Base-by-base conservation (phyloP, 768 basidiomycete genomes). In the Tylopilus felleus region DNA sequence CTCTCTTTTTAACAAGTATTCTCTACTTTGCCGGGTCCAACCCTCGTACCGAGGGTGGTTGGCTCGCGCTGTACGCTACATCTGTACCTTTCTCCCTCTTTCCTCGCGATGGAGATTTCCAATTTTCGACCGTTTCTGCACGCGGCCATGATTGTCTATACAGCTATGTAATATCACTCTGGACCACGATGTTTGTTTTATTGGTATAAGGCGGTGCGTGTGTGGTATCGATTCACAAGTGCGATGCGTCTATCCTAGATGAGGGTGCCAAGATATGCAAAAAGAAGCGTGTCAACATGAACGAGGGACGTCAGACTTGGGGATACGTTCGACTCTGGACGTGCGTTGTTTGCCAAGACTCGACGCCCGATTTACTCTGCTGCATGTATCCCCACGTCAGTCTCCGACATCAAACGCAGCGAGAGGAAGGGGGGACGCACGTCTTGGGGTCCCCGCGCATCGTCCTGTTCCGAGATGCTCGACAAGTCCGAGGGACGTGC, bases 151-250 rank as follows among this genome's bases (percentile, higher is more conserved):
- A 55, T 57, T 65, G 60, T 53, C 13, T 56, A 65, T 63, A 58
- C 29, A 56, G 35, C 44, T 7, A 45, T 67, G 66, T 66, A 66
- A 65, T 67, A 63, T 63, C 53, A 58, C 42, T 46, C 43, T 55
- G 49, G 49, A 62, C 47, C 19, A 52, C 38, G 27, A n/a, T 12
- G 6, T n/a, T 38, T 38, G 7, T 19, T 38, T 7, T 53, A 63
- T 40, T 13, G 16, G 47, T 59, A 48, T 31, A 28, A 47, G 25
- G 2, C 5, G 2, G 29, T 8, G 29, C 2, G 36, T 19, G 36
- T 38, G n/a, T 19, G 36, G 36, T 38, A 38, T 38, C 36, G n/a
- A 38, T 38, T 19, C 36, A 29, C 2, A 19, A 19, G 17, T 19
- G 17, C 5, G 7, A 19, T 38, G 36, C 7, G 16, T 19, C n/a